A percentile compares a stretch with the other conserved stretches of the same genome.
Evolutionary conservation across 768 basidiomycete species (phyloP).

Genomic region (Psilocybe sp.): DNA sequence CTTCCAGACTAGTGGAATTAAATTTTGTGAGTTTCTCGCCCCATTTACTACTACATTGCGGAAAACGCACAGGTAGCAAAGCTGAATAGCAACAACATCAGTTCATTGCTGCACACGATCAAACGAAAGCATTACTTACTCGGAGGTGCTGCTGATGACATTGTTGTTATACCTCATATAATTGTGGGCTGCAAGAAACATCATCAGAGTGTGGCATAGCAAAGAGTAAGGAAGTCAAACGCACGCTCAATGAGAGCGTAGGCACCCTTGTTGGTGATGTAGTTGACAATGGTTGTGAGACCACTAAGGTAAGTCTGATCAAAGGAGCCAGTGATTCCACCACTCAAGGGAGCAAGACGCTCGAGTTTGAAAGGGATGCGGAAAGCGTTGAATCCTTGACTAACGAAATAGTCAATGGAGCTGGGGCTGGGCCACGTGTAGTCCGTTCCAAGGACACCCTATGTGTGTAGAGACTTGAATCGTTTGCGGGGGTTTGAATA

Average conservation of each 20-base stretch:
- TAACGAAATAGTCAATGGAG: constrained; percentile 50
- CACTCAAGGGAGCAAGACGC: constrained; percentile 49
- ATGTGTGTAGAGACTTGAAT: neutral
- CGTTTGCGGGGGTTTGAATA: neutral
- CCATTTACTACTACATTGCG: neutral
- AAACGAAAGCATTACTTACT: constrained; percentile 29
- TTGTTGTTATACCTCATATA: constrained; percentile 57
- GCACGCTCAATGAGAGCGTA: constrained; percentile 55
- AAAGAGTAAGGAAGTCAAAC: constrained; percentile 10
- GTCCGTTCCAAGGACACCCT: constrained; percentile 38
- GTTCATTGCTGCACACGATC: neutral
- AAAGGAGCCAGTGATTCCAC: constrained; percentile 53
- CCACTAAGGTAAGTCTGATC: constrained; percentile 49
- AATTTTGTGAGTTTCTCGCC: neutral
- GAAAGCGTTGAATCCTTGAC: constrained; percentile 59
- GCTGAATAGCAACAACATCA: constrained; percentile 20
- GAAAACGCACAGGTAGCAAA: constrained; percentile 45
- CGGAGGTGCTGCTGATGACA: constrained; percentile 44
- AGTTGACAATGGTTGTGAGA: constrained; percentile 50
- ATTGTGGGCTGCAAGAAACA: constrained; percentile 46
- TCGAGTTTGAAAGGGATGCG: constrained; percentile 61
- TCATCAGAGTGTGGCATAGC: neutral
- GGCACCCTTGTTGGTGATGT: constrained; percentile 61
- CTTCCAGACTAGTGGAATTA: constrained; percentile 43
- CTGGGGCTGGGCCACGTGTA: constrained; percentile 52